Evolutionary conservation across 2,329 filamentous ascomycete genomes (phyloP).

Genomic region (Aspergillus costaricaensis): DNA sequence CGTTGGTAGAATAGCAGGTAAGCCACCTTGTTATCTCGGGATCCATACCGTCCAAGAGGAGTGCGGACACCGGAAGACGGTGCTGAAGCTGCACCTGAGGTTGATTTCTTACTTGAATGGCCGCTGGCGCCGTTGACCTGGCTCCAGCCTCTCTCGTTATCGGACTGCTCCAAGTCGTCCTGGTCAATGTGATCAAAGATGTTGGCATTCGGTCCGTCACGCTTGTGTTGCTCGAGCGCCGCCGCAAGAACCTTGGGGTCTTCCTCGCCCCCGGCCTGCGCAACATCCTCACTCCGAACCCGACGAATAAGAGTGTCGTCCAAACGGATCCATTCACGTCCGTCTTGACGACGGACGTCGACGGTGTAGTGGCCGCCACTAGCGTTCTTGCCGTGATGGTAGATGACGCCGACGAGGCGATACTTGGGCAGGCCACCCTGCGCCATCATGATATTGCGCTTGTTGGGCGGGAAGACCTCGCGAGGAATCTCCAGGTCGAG

Average conservation of each 20-base stretch:
- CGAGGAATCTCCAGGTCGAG: slow-evolving; percentile 90
- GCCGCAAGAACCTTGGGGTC: slow-evolving; percentile 68
- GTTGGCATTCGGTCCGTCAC: slow-evolving; percentile 59
- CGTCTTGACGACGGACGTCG: slow-evolving; percentile 92
- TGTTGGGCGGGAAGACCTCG: slow-evolving; percentile 79
- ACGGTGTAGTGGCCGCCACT: slow-evolving; percentile 96
- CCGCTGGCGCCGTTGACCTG: slow-evolving; percentile 69
- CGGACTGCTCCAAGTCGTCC: slow-evolving; percentile 67
- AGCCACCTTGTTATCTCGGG: slow-evolving; percentile 94
- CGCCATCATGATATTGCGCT: slow-evolving; percentile 64
- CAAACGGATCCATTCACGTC: slow-evolving; percentile 91
- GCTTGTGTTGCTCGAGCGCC: slow-evolving; percentile 68
- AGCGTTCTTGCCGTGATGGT: slow-evolving; percentile 96
- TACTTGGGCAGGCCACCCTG: slow-evolving; percentile 78
- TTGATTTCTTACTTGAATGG: slow-evolving; percentile 69
- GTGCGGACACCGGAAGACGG: slow-evolving; percentile 59
- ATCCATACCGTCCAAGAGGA: slow-evolving; percentile 57
- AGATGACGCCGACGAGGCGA: slow-evolving; percentile 84
- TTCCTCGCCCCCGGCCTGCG: slow-evolving; percentile 80
- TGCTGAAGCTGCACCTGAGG: slow-evolving; percentile 57
- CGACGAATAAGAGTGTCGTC: slow-evolving; percentile 90
- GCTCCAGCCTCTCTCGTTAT: slow-evolving; percentile 70
- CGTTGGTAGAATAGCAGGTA: slow-evolving; percentile 95
- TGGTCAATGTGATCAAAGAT: slow-evolving; percentile 70
- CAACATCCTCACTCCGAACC: slow-evolving; percentile 84